Evolutionary conservation across 78 protist genomes (phyloP), one percentile per base, ranked within the genome.

Genomic region (Pigoraptor vietnamica): DNA sequence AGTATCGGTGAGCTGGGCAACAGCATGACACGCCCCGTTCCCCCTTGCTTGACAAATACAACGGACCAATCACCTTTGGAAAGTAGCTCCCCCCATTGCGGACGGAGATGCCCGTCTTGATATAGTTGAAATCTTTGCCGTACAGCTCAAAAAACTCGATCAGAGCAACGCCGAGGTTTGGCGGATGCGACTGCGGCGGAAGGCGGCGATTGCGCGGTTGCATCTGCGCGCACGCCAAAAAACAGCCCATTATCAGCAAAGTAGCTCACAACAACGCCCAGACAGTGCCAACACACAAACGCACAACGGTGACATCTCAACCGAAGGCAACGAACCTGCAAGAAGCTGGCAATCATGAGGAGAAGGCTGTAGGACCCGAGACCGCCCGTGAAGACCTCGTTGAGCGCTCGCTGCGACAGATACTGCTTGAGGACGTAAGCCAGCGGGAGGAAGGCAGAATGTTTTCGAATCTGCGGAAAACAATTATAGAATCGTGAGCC

Each of bases 381-480:
- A 0, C 98, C 98, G 23, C 98, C 98, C 37, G 79, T 79, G 89
- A 86, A 96, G 29, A 90, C 91, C 39, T 97, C 98, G 81, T 97
- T 93, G 56, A 97, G 90, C 40, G 33, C 39, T 55, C 97, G 92
- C 81, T 48, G 94, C 81, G 86, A 14, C 39, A 97, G 83, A 39
- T 89, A 40, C 25, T 91, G 91, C 87, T 90, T 81, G 19, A 88
- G 19, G 37, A 92, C 84, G 0, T 87, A 24, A 1, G 34, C 24
- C 40, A 94, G 38, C 32, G 95, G 93, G 33, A 6, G 6, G 37
- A 39, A 34, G 25, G 40, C 92, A 1, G 93, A 94, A 33, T 81
- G 23, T 23, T 39, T 48, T 21, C 29, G 89, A 25, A 91, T 1
- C 37, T 81, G 37, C 37, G 48, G 6, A 9, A n/a, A n/a, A n/a